Evolutionary conservation across 176 grass and related monocot species (phyloP).

Genomic region (Tillandsia fasciculata): DNA sequence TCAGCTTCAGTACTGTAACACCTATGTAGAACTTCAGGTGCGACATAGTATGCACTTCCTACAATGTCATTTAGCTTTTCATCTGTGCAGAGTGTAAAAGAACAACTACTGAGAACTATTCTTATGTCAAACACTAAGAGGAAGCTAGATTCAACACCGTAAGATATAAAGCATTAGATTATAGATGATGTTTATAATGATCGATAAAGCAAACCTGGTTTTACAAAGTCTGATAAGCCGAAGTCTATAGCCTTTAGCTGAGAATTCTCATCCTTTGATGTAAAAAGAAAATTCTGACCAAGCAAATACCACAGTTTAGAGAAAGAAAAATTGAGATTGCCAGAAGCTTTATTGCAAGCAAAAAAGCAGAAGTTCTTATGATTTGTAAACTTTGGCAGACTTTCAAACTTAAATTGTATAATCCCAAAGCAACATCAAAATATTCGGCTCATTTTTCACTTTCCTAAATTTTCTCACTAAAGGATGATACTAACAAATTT

Average conservation of each 20-base stretch:
- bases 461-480: background rate
- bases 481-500: background rate
- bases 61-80: slow-evolving; percentile 57
- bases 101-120: too few relatives aligned
- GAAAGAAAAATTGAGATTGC: background rate
- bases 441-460: background rate
- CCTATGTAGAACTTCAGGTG: slow-evolving; percentile 50
- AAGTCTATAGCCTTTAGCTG: slow-evolving; percentile 76
- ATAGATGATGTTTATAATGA: background rate
- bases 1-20: slow-evolving; percentile 80
- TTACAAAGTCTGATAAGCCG: slow-evolving; percentile 77
- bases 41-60: slow-evolving; percentile 30
- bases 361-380: background rate
- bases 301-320: slow-evolving; percentile 17
- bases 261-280: slow-evolving; percentile 64
- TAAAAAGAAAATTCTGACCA: slow-evolving; percentile 77
- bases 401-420: too few relatives aligned
- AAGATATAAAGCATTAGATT: background rate
- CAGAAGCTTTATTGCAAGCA: background rate
- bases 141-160: slow-evolving; percentile 2
- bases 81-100: slow-evolving; percentile 40
- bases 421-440: background rate
- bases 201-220: slow-evolving; percentile 47
- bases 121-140: slow-evolving; percentile 5
- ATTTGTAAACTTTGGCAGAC: too few relatives aligned